Evolutionary conservation across 2,329 filamentous ascomycete species (phyloP), one percentile per base, ranked within the genome.

Genomic region (Coniella lustricola): DNA sequence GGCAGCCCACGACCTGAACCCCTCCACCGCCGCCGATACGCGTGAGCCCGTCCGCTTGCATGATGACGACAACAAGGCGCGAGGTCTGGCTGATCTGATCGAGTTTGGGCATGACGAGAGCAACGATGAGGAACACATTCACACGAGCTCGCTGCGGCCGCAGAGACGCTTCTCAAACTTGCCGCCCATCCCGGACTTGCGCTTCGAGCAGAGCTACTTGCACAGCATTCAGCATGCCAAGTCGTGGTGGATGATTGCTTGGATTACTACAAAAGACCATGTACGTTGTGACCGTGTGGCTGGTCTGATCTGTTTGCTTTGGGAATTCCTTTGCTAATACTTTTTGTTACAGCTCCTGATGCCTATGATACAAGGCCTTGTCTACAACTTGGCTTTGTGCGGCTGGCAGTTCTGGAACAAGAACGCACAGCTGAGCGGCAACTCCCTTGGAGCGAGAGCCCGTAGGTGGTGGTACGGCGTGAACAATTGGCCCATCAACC

Each of bases 141-240:
- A 84, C 12, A 73, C 83, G 53, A 84, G 79, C 55, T 75, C 84
- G 4, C 66, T 90, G 44, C 72, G 73, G 37, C 73, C 81, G 40
- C 66, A 73, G 48, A 70, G 70, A 44, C 73, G 71, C 41, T 60
- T 61, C 40, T 65, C 67, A 32, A 65, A 68, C 35, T 70, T 83
- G 47, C 79, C 77, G 25, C 79, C 81, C 8, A 77, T 96, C 61
- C 90, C 90, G 3, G 93, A 98, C 69, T 73, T 98, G 56, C 81
- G 93, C 37, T 97, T 97, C 69, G 93, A 98, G 71, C 93, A 98
- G 76, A 96, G 90, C 74, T 98, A 98, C 67, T 77, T 98, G 48
- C 85, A 87, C 59, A 95, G 90, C 69, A 86, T 98, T 58, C 79
- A 84, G 55, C 75, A 81, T 48, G 89, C 90, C 32, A 80, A 93